Conservation (phyloP, 495 filamentous ascomycete species). For the Symbiotaphrina buchneri region DNA sequence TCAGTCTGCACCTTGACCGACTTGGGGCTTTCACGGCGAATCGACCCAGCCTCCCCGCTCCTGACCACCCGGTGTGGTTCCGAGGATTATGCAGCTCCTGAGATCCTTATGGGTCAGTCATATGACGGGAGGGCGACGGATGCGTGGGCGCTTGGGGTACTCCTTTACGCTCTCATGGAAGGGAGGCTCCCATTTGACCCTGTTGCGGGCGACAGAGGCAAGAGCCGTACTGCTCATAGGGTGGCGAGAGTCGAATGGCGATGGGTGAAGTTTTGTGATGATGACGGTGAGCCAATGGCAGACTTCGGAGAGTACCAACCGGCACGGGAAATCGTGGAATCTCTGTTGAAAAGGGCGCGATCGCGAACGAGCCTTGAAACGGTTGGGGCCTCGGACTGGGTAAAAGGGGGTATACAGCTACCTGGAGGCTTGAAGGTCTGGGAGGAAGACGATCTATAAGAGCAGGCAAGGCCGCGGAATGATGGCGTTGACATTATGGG, state of each 20-base stretch:
- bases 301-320: slow-evolving; percentile 42
- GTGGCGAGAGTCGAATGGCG: slow-evolving; percentile 89
- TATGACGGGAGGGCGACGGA: slow-evolving; percentile 89
- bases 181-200: slow-evolving; percentile 82
- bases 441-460: slow-evolving; percentile 46
- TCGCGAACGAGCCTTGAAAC: slow-evolving; percentile 50
- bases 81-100: slow-evolving; percentile 92
- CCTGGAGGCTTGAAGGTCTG: slow-evolving; percentile 44
- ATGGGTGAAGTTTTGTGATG: slow-evolving; percentile 64
- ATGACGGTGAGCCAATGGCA: slow-evolving; percentile 46
- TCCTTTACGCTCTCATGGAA: slow-evolving; percentile 87
- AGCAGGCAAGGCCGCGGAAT: too few relatives aligned
- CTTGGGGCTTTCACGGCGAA: slow-evolving; percentile 68
- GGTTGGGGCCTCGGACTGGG: slow-evolving; percentile 53
- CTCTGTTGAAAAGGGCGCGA: slow-evolving; percentile 54
- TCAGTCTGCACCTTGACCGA: slow-evolving; percentile 79
- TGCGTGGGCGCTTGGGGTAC: slow-evolving; percentile 84
- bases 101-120: slow-evolving; percentile 82
- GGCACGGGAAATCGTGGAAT: slow-evolving; percentile 61
- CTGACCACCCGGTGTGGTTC: slow-evolving; percentile 81
- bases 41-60: slow-evolving; percentile 46
- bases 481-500: too few relatives aligned
- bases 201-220: slow-evolving; percentile 41
- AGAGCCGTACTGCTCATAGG: slow-evolving; percentile 65
- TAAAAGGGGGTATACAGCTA: slow-evolving; percentile 45